These are phyloP conservation scores for Aspergillus udagawae DNA, from an alignment of 2,329 filamentous ascomycete genomes.

Conservation along the genomic window DNA sequence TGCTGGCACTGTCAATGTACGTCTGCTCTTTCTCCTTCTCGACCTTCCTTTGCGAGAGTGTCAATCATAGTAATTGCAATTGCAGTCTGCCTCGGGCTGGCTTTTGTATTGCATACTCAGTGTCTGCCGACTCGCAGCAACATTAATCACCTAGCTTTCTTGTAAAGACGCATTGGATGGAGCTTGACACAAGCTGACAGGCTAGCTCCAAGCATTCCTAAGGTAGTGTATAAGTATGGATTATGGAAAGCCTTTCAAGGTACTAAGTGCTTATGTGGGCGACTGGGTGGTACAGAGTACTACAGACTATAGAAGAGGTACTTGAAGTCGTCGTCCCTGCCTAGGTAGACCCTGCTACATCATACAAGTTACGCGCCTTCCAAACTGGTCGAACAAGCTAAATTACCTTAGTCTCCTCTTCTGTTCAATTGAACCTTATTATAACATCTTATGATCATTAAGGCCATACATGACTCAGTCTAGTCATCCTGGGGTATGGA, in stretches of 20 bases:
- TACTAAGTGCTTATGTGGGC: background rate
- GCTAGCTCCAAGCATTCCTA: background rate
- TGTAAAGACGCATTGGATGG: background rate
- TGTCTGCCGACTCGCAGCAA: background rate
- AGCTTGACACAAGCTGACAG: background rate
- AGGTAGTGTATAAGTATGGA: background rate
- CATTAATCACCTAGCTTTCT: background rate
- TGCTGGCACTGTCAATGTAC: background rate
- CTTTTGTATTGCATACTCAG: background rate
- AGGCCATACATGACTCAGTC: background rate
- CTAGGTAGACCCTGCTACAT: background rate
- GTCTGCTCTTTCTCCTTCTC: background rate
- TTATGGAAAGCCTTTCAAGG: too few species aligned
- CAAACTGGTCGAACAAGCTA: background rate
- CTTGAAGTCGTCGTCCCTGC: background rate
- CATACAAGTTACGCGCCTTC: background rate
- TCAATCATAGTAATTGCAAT: background rate
- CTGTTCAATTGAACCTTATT: background rate
- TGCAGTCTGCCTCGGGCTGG: background rate
- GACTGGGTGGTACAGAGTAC: background rate
- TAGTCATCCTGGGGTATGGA: background rate
- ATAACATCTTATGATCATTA: background rate
- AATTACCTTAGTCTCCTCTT: background rate
- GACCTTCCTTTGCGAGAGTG: background rate
- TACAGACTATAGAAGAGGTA: background rate